Evolutionary conservation across 805 yeast species (phyloP).

Genomic region (Wickerhamiella australiensis): DNA sequence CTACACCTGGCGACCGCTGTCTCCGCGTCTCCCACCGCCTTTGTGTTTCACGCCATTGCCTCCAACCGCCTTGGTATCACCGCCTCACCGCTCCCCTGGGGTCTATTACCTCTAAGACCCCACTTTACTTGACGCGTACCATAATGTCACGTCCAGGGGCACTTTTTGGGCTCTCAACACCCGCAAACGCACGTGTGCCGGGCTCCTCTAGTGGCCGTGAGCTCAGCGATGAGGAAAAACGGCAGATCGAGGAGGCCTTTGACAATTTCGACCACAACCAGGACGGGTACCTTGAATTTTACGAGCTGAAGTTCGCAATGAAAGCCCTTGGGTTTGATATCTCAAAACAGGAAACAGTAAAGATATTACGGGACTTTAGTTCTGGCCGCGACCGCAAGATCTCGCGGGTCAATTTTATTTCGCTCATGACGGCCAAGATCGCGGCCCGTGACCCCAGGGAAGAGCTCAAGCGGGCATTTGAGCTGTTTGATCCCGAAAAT

Average conservation of each 20-base stretch:
- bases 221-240: conserved; percentile 71
- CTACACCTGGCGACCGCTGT: no score
- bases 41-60: no score
- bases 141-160: neutral
- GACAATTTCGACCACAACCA: conserved; percentile 82
- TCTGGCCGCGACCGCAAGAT: conserved; percentile 34
- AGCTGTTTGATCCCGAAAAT: conserved; percentile 81
- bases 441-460: conserved; percentile 83
- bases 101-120: neutral
- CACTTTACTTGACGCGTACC: neutral
- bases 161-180: neutral
- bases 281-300: conserved; percentile 83
- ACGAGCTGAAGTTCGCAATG: conserved; percentile 86
- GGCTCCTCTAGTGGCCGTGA: neutral
- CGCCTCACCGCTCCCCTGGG: neutral
- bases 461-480: conserved; percentile 84
- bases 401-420: conserved; percentile 69
- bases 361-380: conserved; percentile 70
- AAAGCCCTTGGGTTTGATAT: conserved; percentile 88
- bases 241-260: conserved; percentile 86
- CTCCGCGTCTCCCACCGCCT: no score
- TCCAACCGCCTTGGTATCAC: neutral
- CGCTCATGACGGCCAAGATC: conserved; percentile 68
- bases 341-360: conserved; percentile 64
- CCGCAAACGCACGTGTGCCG: neutral